Base-by-base conservation (phyloP, 1,284 basidiomycete genomes). In the Ceraceosorus guamensis region DNA sequence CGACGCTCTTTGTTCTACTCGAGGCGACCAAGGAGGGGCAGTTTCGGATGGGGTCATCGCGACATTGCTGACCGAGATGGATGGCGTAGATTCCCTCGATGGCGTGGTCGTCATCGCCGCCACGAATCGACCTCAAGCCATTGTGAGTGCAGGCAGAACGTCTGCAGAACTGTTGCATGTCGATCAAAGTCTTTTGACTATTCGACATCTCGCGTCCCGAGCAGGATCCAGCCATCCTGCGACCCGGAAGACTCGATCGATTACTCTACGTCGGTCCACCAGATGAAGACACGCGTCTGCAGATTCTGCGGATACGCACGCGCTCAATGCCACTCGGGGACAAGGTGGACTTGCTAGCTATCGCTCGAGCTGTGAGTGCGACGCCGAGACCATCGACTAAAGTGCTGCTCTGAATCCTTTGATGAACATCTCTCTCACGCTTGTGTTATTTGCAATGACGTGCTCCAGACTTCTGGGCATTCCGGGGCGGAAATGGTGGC, bases 241-340 rank as follows among this genome's bases (percentile, higher is more conserved):
- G 95, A 6, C 92, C 95, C 5, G 95, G 95, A 30, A 82, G 95
- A 32, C 80, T 99, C n/a, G 95, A 98, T 77, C 84, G 91, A 24
- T 88, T 97, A 49, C 78, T 99, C 5, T 98, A 91, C 75, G 90
- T 98, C 48, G 91, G 91, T 0, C 91, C 91, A 6, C 95, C 95
- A 0, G 87, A 95, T 74, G 76, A 82, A 30, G 76, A 78, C 24
- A 89, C 87, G 0, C 81, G 95, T 7, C 82, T 84, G 62, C 89
- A 95, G 55, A 96, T 98, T 59, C 80, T 98, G 55, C 79, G 78
- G 46, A 88, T 97, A 58, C 82, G 86, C 33, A 85, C 86, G 56
- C 78, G 76, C 24, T 83, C 81, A 51, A 98, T 98, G 95, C 83
- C 85, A 8, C 81, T 93, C 0, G 48, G 85, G 52, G 80, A 83